Evolutionary conservation across 305 asterid genomes (phyloP).

Genomic region (Rubia occidens): DNA sequence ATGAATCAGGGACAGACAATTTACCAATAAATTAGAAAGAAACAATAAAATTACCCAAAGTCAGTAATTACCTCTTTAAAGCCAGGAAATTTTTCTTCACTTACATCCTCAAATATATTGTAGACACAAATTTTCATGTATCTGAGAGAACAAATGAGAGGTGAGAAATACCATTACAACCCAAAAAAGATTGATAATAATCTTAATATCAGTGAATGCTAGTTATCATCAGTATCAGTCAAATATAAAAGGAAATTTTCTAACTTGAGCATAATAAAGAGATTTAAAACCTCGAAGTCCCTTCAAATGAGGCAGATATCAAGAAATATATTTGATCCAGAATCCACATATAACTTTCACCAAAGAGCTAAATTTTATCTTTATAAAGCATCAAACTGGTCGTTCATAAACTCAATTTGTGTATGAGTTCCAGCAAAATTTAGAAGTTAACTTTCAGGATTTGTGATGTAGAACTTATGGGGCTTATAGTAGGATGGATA

Average conservation of each 20-base stretch:
- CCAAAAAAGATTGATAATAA: slow-evolving; percentile 17
- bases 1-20: neutral
- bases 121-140: slow-evolving; percentile 66
- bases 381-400: slow-evolving; percentile 1
- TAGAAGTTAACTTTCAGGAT: neutral
- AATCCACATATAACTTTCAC: neutral
- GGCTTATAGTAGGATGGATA: no score
- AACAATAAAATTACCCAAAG: neutral
- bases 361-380: neutral
- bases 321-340: neutral
- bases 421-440: neutral
- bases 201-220: neutral
- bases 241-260: neutral
- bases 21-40: neutral
- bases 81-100: slow-evolving; percentile 54
- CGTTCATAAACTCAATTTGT: neutral
- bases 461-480: neutral
- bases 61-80: slow-evolving; percentile 55
- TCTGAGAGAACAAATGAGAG: slow-evolving; percentile 29
- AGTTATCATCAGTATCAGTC: neutral
- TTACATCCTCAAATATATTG: slow-evolving; percentile 66
- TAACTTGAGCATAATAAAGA: neutral
- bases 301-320: neutral
- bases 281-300: neutral
- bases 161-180: slow-evolving; percentile 5